Conservation (phyloP, 495 filamentous ascomycete species). For the Penicillium roqueforti region DNA sequence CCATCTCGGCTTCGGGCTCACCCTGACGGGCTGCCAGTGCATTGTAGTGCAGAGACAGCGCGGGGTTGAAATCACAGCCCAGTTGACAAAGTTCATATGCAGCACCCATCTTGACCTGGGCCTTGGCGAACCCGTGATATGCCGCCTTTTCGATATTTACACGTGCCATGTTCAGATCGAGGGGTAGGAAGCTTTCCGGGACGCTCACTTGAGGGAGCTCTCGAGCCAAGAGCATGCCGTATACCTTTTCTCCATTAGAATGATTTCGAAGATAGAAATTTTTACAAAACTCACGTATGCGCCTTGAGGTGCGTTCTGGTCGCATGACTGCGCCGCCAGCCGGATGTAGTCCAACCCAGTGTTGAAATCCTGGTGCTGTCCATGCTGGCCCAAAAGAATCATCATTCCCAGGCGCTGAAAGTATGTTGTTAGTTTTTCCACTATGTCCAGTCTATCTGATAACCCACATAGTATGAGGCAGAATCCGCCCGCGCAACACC, state of each 20-base stretch:
- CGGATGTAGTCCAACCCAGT: conserved; percentile 77
- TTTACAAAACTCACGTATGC: conserved; percentile 61
- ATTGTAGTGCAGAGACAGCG: conserved; percentile 91
- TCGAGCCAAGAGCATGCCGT: conserved; percentile 88
- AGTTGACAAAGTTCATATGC: conserved; percentile 93
- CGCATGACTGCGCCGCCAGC: conserved; percentile 77
- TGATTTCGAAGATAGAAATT: not conserved
- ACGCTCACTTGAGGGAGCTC: conserved; percentile 85
- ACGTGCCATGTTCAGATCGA: conserved; percentile 69
- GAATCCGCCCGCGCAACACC: conserved; percentile 78
- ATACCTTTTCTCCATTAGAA: conserved; percentile 51
- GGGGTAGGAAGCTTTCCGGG: conserved; percentile 67
- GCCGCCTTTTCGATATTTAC: conserved; percentile 95
- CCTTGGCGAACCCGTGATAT: conserved; percentile 94
- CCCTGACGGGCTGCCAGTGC: conserved; percentile 85
- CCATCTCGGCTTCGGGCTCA: conserved; percentile 89
- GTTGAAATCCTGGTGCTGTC: conserved; percentile 74
- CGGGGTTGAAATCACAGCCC: conserved; percentile 91
- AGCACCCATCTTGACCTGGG: conserved; percentile 94
- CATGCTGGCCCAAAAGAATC: conserved; percentile 89
- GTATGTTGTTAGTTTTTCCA: conserved; percentile 25
- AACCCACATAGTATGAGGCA: conserved; percentile 74
- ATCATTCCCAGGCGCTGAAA: conserved; percentile 86
- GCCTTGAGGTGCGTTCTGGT: conserved; percentile 96
- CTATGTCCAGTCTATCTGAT: not conserved